Evolutionary conservation across 2,329 filamentous ascomycete genomes (phyloP), one percentile per base, ranked within the genome.

Genomic region (Stagonosporopsis cucurbitacearum): DNA sequence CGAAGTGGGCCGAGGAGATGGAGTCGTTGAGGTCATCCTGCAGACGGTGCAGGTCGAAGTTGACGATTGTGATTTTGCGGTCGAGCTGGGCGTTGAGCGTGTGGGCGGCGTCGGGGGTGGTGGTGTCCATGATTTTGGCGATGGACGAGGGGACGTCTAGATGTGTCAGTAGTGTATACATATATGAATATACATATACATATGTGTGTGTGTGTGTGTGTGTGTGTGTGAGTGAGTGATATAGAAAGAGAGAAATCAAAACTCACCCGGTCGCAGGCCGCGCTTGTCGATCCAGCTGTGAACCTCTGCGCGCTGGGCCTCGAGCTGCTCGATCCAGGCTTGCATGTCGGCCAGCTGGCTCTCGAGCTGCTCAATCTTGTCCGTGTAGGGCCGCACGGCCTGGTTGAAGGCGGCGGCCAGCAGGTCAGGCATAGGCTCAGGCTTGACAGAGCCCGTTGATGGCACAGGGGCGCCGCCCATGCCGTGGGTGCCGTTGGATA

Each of bases 21-120:
- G 79, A 80, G 66, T 82, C 80, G 71, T 83, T 83, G 62, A 83
- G 77, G 63, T 82, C 80, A 69, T 84, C 81, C 68, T 83, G 81
- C 42, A 84, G 76, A 47, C 81, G 79, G 74, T 84, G 81, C 3
- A 84, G 79, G 66, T 83, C 81, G 67, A 83, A 83, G 74, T 84
- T 83, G 51, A 84, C 80, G 51, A 84, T 83, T 33, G 81, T 83
- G 73, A 84, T 84, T 64, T 83, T 83, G 77, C 81, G 81, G 70
- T 84, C 81, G 58, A 84, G 79, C 66, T 84, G 81, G n/a, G 80
- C 80, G 66, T 82, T 82, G 58, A 84, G 78, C 2, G 80, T 81
- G 30, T 76, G 71, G 30, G 81, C 81, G 20, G 80, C 79, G 58
- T 81, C 78, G 19, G 80, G 77, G 6, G 77, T 78, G 41, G 79